These are phyloP conservation scores for Kluyveromyces siamensis DNA, from an alignment of 805 yeast genomes.

Conservation along the genomic window DNA sequence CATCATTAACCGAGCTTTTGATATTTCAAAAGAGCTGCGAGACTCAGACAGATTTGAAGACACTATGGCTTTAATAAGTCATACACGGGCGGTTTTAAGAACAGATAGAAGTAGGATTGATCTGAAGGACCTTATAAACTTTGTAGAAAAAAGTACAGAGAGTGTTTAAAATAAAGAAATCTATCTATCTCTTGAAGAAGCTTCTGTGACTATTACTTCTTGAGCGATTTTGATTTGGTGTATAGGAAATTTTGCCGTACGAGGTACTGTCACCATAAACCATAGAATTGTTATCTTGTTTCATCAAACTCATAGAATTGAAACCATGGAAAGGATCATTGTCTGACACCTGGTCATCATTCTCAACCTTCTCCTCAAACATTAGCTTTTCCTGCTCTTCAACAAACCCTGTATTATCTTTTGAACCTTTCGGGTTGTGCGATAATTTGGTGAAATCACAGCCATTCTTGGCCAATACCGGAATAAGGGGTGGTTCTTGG, in stretches of 20 bases:
- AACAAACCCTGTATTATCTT: slow-evolving; percentile 10
- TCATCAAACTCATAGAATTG: slow-evolving; percentile 78
- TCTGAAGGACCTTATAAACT: background rate
- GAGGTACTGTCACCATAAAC: slow-evolving; percentile 38
- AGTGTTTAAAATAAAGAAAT: background rate
- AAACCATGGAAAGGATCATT: slow-evolving; percentile 78
- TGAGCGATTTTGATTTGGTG: slow-evolving; percentile 31
- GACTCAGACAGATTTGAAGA: background rate
- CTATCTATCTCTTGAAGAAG: slow-evolving; percentile 22
- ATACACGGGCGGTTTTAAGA: background rate
- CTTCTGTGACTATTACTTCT: slow-evolving; percentile 32
- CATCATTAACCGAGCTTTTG: slow-evolving; percentile 38
- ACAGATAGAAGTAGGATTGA: background rate
- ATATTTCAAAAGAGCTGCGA: slow-evolving; percentile 15
- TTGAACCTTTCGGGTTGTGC: slow-evolving; percentile 13
- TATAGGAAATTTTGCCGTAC: slow-evolving; percentile 34
- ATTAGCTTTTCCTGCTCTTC: slow-evolving; percentile 20
- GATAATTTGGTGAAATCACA: slow-evolving; percentile 38
- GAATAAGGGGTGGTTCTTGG: slow-evolving; percentile 93
- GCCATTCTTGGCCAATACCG: slow-evolving; percentile 54
- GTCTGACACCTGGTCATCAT: slow-evolving; percentile 30
- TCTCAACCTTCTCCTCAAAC: slow-evolving; percentile 28
- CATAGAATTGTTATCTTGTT: slow-evolving; percentile 49
- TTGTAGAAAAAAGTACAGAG: background rate
- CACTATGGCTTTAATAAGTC: background rate